Evolutionary conservation across 306 rosid species (phyloP), one percentile per base, ranked within the genome.

Genomic region (Glycyrrhiza uralensis): DNA sequence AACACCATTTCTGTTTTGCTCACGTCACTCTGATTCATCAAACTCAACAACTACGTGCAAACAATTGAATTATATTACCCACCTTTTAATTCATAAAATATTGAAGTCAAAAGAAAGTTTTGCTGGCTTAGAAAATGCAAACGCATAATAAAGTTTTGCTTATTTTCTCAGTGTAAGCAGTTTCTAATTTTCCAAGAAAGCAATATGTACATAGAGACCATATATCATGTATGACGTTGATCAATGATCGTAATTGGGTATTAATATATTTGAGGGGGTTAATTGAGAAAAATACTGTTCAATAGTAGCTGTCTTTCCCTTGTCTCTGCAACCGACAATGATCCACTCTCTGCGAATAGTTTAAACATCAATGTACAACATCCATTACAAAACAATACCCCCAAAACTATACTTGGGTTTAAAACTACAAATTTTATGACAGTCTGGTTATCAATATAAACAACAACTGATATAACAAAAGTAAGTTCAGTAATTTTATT

Each of bases 261-360:
- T 45, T 14, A 71, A 69, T 18, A 39, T 29, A 46, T 35, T 70
- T 52, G 76, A 33, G 0, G 57, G 64, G 19, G 50, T 42, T 14
- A 59, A 69, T 46, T 70, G 87, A 70, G 87, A 70, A 13, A 75
- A 74, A 60, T 60, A 79, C 3, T 64, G 78, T 41, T 84, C 85
- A 42, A n/a, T n/a, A 59, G 56, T n/a, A 61, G 68, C 32, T 72
- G 78, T 23, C 44, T 77, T 15, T 60, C 80, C 28, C 78, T 38
- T 9, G 74, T 14, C 22, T 51, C 85, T 54, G 67, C 75, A 24
- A 17, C 52, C 5, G 66, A 67, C 50, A 54, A 63, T 47, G 24
- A 18, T 15, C 71, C 77, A 67, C n/a, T 70, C 54, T 61, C 86
- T 80, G 80, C 19, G 1, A 66, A 68, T 28, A 62, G 28, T 41